Base-by-base conservation (phyloP, 140 eudicot species). In the Stevia rebaudiana region DNA sequence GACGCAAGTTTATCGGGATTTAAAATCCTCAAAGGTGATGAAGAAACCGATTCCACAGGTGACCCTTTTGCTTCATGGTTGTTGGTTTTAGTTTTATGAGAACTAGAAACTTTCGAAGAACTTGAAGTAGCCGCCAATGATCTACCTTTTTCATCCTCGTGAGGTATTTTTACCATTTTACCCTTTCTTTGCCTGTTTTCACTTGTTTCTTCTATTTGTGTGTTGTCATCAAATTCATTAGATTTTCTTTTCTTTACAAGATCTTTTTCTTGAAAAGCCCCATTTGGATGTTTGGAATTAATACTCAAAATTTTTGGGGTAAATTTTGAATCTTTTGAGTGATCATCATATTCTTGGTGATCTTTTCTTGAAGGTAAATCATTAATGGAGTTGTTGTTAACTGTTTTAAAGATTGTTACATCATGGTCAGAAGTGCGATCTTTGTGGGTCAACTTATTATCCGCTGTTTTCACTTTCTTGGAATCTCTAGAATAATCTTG, bases 31-130 rank as follows among this genome's bases (percentile, higher is more conserved):
- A 83, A 65, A 49, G 99, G 99, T 68, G 97, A 94, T 48, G 95
- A 88, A 68, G 97, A 85, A 71, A 94, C 97, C 8, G 99, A 94
- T 59, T 83, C 95, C 63, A 94, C 97, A 2, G 99, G 99, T 21
- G 99, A 94, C 71, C 89, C 85, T 82, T 85, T 88, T 40, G 78
- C 40, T 67, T 85, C 95, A 51, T 76, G 90, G 58, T 51, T 52
- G 55, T 74, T 81, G 42, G 80, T 53, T 80, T 78, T 85, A 52
- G 59, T 82, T 81, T 75, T 85, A 78, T 56, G 86, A 70, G 99
- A 88, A 44, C 90, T 89, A 13, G 97, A 85, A 72, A 88, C 94
- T 76, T 88, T 88, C 0, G 99, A 94, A 67, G 99, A 94, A 77
- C 99, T 88, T 42, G 99, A 94, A 71, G 90, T 81, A 17, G 99